These are phyloP conservation scores for Vickermania ingenoplastis DNA, from an alignment of 208 protist genomes.

Conservation along the genomic window DNA sequence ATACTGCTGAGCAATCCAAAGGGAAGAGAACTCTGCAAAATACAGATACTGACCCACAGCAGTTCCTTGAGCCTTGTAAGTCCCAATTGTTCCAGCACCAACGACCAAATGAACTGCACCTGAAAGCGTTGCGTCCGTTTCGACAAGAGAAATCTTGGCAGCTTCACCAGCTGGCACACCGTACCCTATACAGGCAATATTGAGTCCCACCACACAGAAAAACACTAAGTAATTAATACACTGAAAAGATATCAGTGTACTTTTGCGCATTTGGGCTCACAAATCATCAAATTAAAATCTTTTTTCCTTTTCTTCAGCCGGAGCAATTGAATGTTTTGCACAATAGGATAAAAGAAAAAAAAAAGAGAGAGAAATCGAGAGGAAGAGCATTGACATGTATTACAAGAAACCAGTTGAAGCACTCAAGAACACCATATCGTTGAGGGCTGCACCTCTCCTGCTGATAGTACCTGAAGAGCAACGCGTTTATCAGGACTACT, in stretches of 20 bases:
- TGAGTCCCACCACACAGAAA: neutral
- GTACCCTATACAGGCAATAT: neutral
- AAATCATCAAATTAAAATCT: too few relatives aligned
- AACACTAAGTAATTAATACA: neutral
- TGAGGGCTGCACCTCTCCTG: neutral
- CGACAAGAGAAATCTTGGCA: slow-evolving; percentile 3
- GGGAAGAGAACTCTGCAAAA: slow-evolving; percentile 44
- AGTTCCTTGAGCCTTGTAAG: slow-evolving; percentile 31
- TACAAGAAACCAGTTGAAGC: too few relatives aligned
- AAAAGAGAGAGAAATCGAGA: too few relatives aligned
- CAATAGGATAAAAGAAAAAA: too few relatives aligned
- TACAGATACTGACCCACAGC: slow-evolving; percentile 36
- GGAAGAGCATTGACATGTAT: too few relatives aligned
- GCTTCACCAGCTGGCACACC: neutral
- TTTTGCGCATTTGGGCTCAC: too few relatives aligned
- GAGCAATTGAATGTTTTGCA: too few relatives aligned
- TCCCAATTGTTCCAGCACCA: slow-evolving; percentile 36
- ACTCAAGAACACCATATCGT: too few relatives aligned
- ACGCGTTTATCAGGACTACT: neutral
- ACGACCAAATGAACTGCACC: slow-evolving; percentile 57
- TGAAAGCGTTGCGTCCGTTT: slow-evolving; percentile 35
- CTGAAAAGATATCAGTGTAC: neutral
- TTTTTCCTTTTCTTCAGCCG: too few relatives aligned
- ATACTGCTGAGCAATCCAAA: slow-evolving; percentile 10
- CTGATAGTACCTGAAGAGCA: neutral